Conservation (phyloP, 176 grass and related monocot genomes). For the Melocanna baccifera region DNA sequence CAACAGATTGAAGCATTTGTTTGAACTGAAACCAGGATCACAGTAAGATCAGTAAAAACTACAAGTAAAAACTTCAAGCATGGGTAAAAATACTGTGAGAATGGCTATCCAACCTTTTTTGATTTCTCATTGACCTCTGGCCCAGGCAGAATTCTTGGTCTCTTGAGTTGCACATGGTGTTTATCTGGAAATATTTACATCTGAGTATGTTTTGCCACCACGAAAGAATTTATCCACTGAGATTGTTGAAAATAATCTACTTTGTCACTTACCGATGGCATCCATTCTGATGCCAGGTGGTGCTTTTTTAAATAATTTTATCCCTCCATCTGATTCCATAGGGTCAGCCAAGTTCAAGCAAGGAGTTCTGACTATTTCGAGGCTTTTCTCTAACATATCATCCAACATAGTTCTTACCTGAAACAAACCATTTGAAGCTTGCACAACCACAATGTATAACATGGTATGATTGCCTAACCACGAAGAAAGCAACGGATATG, state of each 20-base stretch:
- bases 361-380: conserved; percentile 63
- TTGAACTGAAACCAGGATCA: conserved; percentile 64
- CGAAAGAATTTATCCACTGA: conserved; percentile 2
- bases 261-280: conserved; percentile 41
- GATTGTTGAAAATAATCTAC: neutral
- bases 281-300: conserved; percentile 74
- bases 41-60: neutral
- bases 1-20: conserved; percentile 58
- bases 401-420: conserved; percentile 86
- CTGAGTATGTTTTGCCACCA: conserved; percentile 34
- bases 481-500: neutral
- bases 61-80: neutral
- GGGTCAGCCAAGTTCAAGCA: conserved; percentile 28
- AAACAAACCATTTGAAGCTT: conserved; percentile 27
- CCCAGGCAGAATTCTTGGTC: conserved; percentile 71
- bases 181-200: conserved; percentile 51
- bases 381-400: conserved; percentile 68
- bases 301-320: conserved; percentile 77
- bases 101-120: conserved; percentile 63
- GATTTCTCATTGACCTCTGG: conserved; percentile 70
- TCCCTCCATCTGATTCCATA: conserved; percentile 49
- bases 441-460: neutral
- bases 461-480: neutral
- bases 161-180: conserved; percentile 56
- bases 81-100: neutral